Base-by-base conservation (phyloP, 805 yeast species). In the Myxozyma monticola region DNA sequence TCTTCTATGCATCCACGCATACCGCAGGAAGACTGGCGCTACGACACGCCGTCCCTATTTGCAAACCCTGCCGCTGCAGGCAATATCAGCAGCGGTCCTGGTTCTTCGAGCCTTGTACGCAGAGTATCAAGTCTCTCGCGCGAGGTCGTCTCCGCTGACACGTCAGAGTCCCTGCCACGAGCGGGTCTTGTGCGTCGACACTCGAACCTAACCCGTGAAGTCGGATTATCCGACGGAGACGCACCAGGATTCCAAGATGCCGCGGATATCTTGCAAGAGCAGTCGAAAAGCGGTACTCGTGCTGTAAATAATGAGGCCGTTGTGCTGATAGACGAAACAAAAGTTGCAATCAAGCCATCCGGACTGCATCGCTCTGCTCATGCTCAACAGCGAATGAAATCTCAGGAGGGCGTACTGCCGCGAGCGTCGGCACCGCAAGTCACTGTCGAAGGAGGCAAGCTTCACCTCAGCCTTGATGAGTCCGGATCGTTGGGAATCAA, bases 131-230 rank as follows among this genome's bases (percentile, higher is more conserved):
- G 7, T 20, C 9, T 29, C 37, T 10, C 18, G 9, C 6, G 8
- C 26, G 29, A 25, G 38, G 31, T 8, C 14, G 38, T 14, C 41
- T 14, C 18, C 8, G 9, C 5, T 8, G n/a, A 15, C 17, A 15
- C 18, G 20, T 12, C 37, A 8, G 15, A 24, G 10, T 14, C 21
- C 3, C 14, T 30, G n/a, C 38, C 43, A 14, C 26, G 7, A 6
- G 22, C 25, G n/a, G 41, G 37, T n/a, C 29, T 26, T 1, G n/a
- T 10, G 5, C 47, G 57, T 14, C 44, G 54, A 15, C 42, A 44
- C 25, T 53, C 57, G 26, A 49, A 49, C 24, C 33, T 53, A 17
- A 45, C 54, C n/a, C 50, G 51, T 18, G 57, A 49, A 30, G 43
- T 53, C 15, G 44, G 49, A 33, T 31, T 40, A 7, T 36, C 40